Evolutionary conservation across 2,329 filamentous ascomycete genomes (phyloP).

Genomic region (Xylariales sp.): DNA sequence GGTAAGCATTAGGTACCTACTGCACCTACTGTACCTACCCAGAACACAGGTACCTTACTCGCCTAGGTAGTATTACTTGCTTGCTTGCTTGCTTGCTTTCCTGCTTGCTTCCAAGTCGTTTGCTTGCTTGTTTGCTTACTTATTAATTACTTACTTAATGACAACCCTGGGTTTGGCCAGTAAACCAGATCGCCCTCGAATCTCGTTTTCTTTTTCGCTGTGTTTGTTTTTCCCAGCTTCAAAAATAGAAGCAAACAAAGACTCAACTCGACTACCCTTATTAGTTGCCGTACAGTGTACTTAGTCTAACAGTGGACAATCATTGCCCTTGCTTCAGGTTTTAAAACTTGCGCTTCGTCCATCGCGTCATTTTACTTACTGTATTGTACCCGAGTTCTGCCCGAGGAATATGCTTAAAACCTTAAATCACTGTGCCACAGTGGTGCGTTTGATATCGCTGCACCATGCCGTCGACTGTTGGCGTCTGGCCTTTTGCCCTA

Average conservation of each 20-base stretch:
- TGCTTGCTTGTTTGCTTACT: neutral
- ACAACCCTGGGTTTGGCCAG: constrained; percentile 15
- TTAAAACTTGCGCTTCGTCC: neutral
- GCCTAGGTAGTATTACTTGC: constrained; percentile 7
- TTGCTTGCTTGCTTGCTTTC: neutral
- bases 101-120: constrained; percentile 13
- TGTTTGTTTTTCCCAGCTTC: constrained; percentile 18
- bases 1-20: too few species aligned
- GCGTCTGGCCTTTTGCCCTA: constrained; percentile 19
- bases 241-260: constrained; percentile 30
- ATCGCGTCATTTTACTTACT: constrained; percentile 37
- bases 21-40: too few species aligned
- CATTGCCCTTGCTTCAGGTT: neutral
- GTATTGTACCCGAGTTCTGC: constrained; percentile 2
- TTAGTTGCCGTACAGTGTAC: constrained; percentile 15
- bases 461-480: constrained; percentile 29
- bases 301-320: constrained; percentile 2
- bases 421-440: constrained; percentile 37
- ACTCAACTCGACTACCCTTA: neutral
- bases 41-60: too few species aligned
- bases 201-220: neutral
- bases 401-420: constrained; percentile 39
- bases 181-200: constrained; percentile 6
- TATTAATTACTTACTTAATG: constrained; percentile 20
- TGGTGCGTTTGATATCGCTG: constrained; percentile 11